Percentiles rank a stretch among this genome's conserved stretches.
These are phyloP conservation scores for Hymenochaete sp. DNA, from an alignment of 1,284 basidiomycete genomes.

Conservation along the genomic window DNA sequence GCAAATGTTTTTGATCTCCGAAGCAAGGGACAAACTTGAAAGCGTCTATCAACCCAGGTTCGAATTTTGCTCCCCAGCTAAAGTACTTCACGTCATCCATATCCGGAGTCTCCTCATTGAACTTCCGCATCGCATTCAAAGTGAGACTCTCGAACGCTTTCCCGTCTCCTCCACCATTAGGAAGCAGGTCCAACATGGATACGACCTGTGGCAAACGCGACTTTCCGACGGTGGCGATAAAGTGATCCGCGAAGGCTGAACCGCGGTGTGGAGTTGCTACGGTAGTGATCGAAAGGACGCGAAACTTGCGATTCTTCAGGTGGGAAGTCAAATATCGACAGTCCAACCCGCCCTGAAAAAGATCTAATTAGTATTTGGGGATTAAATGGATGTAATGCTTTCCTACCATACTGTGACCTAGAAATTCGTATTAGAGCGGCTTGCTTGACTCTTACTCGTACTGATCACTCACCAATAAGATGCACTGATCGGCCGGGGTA, in stretches of 20 bases:
- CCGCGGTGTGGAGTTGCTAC: constrained; percentile 50
- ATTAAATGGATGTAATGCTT: background rate
- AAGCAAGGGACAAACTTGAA: too few relatives aligned
- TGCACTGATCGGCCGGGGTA: constrained; percentile 81
- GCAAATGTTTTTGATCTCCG: constrained; percentile 22
- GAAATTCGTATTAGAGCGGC: constrained; percentile 21
- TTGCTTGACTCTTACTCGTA: background rate
- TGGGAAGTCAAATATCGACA: constrained; percentile 81
- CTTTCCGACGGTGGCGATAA: constrained; percentile 73
- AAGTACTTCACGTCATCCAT: constrained; percentile 75
- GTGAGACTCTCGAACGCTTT: constrained; percentile 86
- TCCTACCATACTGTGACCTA: constrained; percentile 83
- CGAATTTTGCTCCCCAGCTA: constrained; percentile 87
- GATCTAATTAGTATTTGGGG: constrained; percentile 8
- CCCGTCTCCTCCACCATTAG: constrained; percentile 85
- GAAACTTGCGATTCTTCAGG: constrained; percentile 51
- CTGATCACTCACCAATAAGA: constrained; percentile 56
- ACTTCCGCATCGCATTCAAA: constrained; percentile 75
- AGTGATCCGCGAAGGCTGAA: constrained; percentile 71
- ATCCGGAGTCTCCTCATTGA: constrained; percentile 82
- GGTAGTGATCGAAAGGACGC: constrained; percentile 42
- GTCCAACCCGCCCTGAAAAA: constrained; percentile 77
- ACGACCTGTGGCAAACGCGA: constrained; percentile 56
- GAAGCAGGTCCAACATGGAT: constrained; percentile 66
- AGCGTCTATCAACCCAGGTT: constrained; percentile 81